These are phyloP conservation scores for Sphagnum fallax DNA, from an alignment of 228 moss, liverwort and hornwort genomes.

Conservation along the genomic window DNA sequence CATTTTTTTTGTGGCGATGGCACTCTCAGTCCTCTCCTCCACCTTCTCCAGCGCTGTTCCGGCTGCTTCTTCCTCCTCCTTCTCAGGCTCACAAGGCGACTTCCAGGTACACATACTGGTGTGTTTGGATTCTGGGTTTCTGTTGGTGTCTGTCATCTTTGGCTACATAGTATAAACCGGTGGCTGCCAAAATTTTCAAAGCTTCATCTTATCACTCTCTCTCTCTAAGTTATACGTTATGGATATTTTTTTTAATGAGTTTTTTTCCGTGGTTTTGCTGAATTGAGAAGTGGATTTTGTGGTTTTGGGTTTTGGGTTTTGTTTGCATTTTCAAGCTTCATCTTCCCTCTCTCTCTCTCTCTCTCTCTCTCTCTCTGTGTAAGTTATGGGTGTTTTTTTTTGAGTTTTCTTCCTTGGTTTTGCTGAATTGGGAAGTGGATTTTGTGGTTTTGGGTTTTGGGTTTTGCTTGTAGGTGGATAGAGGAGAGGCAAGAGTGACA, in stretches of 20 bases:
- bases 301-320: not conserved
- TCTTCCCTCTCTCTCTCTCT: too few species aligned
- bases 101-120: conserved; percentile 4
- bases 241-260: not conserved
- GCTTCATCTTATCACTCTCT: not conserved
- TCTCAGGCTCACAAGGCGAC: conserved; percentile 5
- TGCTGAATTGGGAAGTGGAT: not conserved
- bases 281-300: too few species aligned
- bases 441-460: too few species aligned
- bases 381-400: too few species aligned
- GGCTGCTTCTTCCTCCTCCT: conserved; percentile 9
- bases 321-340: not conserved
- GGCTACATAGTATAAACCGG: too few species aligned
- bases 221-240: not conserved
- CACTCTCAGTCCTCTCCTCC: too few species aligned
- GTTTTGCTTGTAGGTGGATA: conserved; percentile 34
- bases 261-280: not conserved
- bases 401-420: not conserved
- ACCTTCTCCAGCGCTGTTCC: too few species aligned
- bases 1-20: too few species aligned
- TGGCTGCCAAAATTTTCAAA: not conserved
- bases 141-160: not conserved
- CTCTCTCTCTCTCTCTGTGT: too few species aligned
- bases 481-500: conserved; percentile 43
- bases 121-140: not conserved